Conservation (phyloP, 2,329 filamentous ascomycete genomes). For the Graphilbum ipis-grandicollis region DNA sequence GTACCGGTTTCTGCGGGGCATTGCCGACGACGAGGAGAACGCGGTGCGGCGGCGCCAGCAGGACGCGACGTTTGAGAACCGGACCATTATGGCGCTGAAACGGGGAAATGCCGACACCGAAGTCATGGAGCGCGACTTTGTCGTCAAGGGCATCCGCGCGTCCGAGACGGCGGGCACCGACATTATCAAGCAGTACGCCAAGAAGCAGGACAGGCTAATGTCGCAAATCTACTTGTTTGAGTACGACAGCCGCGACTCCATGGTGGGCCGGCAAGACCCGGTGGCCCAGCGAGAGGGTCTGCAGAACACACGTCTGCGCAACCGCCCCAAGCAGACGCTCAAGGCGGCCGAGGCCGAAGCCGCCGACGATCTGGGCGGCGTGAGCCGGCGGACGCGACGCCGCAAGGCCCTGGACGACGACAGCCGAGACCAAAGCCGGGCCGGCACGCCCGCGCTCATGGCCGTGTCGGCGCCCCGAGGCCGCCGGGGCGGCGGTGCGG, state of each 20-base stretch:
- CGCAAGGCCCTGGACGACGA: constrained; percentile 34
- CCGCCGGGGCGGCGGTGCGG: too few species aligned
- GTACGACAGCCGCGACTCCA: constrained; percentile 38
- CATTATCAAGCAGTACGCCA: constrained; percentile 25
- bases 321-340: constrained; percentile 38
- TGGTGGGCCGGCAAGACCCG: constrained; percentile 42
- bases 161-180: constrained; percentile 24
- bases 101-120: constrained; percentile 25
- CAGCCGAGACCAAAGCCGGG: constrained; percentile 31
- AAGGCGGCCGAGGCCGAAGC: constrained; percentile 36
- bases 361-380: constrained; percentile 21
- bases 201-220: constrained; percentile 37
- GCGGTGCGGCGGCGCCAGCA: constrained; percentile 29
- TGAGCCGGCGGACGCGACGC: constrained; percentile 33
- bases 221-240: constrained; percentile 43
- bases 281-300: constrained; percentile 36
- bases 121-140: constrained; percentile 30
- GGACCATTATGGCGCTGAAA: constrained; percentile 24
- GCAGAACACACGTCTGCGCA: constrained; percentile 35
- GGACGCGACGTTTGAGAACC: constrained; percentile 17
- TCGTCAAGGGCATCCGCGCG: constrained; percentile 34
- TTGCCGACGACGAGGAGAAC: constrained; percentile 41
- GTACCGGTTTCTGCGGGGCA: constrained; percentile 29
- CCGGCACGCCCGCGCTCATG: constrained; percentile 26
- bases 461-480: neutral